Percentiles rank a stretch among this genome's conserved stretches.
phyloP scores from a whole-genome alignment of 768 basidiomycete genomes.

The Suillus subluteus region DNA sequence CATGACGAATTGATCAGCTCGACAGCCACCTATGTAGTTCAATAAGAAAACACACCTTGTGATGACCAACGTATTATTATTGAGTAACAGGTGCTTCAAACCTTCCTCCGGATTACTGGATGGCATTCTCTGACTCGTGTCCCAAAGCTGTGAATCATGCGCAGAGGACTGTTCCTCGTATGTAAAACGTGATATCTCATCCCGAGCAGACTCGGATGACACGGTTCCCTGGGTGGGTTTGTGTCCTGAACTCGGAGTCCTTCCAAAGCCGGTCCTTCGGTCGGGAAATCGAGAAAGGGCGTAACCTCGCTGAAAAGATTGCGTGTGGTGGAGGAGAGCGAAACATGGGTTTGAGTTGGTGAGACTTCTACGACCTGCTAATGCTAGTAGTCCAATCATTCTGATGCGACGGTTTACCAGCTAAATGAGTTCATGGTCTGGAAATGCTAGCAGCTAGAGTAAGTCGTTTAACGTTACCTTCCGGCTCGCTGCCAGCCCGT shows the following conservation, averaged over 20 bases:
- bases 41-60: no score
- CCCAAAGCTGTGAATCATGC: slow-evolving; percentile 50
- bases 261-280: slow-evolving; percentile 43
- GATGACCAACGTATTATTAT: slow-evolving; percentile 54
- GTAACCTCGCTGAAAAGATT: slow-evolving; percentile 36
- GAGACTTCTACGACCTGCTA: background rate
- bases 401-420: background rate
- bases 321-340: background rate
- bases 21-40: background rate
- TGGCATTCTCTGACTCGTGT: slow-evolving; percentile 41
- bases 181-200: slow-evolving; percentile 19
- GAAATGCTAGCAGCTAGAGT: background rate
- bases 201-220: slow-evolving; percentile 6
- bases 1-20: background rate
- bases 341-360: background rate
- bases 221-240: slow-evolving; percentile 16
- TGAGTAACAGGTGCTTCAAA: slow-evolving; percentile 47
- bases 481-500: background rate
- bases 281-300: slow-evolving; percentile 57
- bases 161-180: slow-evolving; percentile 33
- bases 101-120: slow-evolving; percentile 46
- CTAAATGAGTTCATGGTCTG: background rate
- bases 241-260: slow-evolving; percentile 20
- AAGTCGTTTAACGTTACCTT: background rate
- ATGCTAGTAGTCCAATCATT: slow-evolving; percentile 3